Conservation (phyloP, 2,329 filamentous ascomycete genomes). For the Aspergillus sclerotialis region DNA sequence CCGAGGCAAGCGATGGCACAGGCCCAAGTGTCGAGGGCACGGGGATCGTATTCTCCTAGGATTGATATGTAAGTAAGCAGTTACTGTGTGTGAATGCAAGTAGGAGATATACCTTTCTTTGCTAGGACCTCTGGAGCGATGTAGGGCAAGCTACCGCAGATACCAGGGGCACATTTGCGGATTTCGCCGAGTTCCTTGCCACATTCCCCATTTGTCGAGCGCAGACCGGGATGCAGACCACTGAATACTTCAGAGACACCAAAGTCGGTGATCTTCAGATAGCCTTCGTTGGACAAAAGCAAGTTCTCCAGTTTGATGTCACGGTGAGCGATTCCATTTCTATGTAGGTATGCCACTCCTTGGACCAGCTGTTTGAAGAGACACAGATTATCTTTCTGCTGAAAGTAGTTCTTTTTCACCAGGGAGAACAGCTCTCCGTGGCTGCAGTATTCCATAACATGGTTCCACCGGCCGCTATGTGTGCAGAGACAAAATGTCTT, state of each 20-base stretch:
- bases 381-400: constrained; percentile 64
- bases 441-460: constrained; percentile 88
- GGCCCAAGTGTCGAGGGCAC: constrained; percentile 78
- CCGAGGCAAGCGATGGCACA: constrained; percentile 77
- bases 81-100: constrained; percentile 1
- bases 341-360: constrained; percentile 74
- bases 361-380: constrained; percentile 85
- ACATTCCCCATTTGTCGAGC: constrained; percentile 65
- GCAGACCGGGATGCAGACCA: constrained; percentile 71
- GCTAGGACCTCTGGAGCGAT: constrained; percentile 77
- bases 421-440: constrained; percentile 74
- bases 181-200: constrained; percentile 65
- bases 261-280: constrained; percentile 87
- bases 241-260: constrained; percentile 81
- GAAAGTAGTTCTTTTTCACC: constrained; percentile 65
- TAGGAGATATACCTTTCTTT: constrained; percentile 51
- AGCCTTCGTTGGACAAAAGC: constrained; percentile 68
- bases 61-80: background rate
- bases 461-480: constrained; percentile 71
- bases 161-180: constrained; percentile 67
- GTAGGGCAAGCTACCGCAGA: constrained; percentile 80
- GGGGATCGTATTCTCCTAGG: constrained; percentile 59
- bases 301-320: constrained; percentile 89
- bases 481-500: constrained; percentile 70
- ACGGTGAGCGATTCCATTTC: constrained; percentile 78